phyloP scores from a whole-genome alignment of 805 yeast genomes.

The Dipodascus geniculatus region DNA sequence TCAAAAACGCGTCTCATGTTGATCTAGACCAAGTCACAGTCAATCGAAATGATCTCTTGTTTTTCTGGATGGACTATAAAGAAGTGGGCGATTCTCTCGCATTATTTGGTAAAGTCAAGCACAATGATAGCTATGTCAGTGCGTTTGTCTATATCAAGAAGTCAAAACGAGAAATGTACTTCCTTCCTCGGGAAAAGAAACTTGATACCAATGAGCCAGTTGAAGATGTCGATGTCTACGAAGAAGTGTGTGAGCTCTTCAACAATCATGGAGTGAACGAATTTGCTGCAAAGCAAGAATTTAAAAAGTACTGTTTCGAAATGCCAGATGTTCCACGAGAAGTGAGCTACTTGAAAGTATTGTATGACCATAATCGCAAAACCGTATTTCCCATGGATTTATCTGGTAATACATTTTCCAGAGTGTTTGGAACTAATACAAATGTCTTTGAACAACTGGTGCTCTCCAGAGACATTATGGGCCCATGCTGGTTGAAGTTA shows the following conservation, averaged over 20 bases:
- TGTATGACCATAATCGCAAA: constrained; percentile 49
- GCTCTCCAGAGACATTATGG: constrained; percentile 75
- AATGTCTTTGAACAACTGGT: constrained; percentile 78
- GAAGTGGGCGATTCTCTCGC: constrained; percentile 61
- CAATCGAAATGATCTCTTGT: constrained; percentile 39
- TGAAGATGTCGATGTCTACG: constrained; percentile 53
- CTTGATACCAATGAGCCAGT: constrained; percentile 5
- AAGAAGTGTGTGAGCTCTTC: constrained; percentile 60
- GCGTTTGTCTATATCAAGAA: constrained; percentile 68
- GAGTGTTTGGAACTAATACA: constrained; percentile 69
- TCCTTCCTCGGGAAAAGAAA: constrained; percentile 49
- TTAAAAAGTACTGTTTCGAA: constrained; percentile 82
- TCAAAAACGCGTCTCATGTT: constrained; percentile 4
- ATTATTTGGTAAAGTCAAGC: constrained; percentile 68
- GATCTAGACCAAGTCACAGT: constrained; percentile 17
- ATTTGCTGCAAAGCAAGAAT: constrained; percentile 59
- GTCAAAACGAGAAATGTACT: constrained; percentile 57
- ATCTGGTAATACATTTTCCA: constrained; percentile 64
- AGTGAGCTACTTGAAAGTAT: constrained; percentile 66
- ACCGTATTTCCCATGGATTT: constrained; percentile 42
- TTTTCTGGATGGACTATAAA: constrained; percentile 85
- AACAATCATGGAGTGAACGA: constrained; percentile 49
- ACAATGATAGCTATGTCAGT: constrained; percentile 44
- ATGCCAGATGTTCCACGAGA: constrained; percentile 66
- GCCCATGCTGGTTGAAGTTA: constrained; percentile 92